Evolutionary conservation across 2,329 filamentous ascomycete species (phyloP), one percentile per base, ranked within the genome.

Genomic region (Claviceps fusiformis): DNA sequence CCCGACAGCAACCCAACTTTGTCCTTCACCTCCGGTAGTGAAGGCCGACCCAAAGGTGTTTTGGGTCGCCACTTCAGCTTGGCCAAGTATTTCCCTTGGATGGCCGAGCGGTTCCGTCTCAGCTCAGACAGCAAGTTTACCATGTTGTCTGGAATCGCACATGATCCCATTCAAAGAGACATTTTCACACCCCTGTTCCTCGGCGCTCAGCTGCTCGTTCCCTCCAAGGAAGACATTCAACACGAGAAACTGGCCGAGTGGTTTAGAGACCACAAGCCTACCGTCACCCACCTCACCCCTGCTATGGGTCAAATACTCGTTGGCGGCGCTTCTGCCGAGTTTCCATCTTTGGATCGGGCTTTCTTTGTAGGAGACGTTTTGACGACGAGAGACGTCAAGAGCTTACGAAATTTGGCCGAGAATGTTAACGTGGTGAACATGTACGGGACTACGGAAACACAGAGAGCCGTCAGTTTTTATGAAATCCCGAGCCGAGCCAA

Each of bases 271-370:
- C 80, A 87, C 64, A 73, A 78, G 55, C 82, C 87, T 3, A 95
- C 85, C 17, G 87, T 90, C 24, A 89, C 86, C 13, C 93, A 97
- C 70, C 73, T 97, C 44, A 98, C 93, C 1, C 93, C 93, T 10
- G 93, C 93, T 56, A 96, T 97, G 91, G 91, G 91, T 55, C 89
- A 96, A 63, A 93, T 97, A 58, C 74, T 97, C 2, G 85, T 92
- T n/a, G 91, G 90, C 47, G 89, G 87, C 61, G 87, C 89, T 29
- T 84, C 74, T 3, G 83, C 88, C 0, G 70, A 87, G 60, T 95
- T 96, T 64, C 86, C 89, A 1, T 76, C 79, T 13, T 75, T 97
- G n/a, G 77, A 85, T 56, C 77, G 82, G 56, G 89, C 85, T 19
- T 92, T 97, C 75, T 97, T 92, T 59, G 92, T 97, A 1, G 93